Evolutionary conservation across 495 filamentous ascomycete species (phyloP).

Genomic region (Immersiella caudata): DNA sequence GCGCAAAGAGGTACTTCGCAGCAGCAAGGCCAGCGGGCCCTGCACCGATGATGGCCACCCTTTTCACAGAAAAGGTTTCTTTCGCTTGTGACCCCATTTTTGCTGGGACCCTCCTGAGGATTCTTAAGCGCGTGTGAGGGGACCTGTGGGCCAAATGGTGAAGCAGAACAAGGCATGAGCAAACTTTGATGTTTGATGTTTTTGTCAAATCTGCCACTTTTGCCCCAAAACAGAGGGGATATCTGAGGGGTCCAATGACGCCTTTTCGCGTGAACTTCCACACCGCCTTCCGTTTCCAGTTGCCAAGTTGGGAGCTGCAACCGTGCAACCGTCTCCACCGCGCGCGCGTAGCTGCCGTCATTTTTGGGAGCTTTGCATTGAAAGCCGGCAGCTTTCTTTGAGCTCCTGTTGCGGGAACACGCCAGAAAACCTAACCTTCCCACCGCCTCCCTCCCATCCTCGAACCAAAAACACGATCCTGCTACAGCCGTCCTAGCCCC

Average conservation of each 20-base stretch:
- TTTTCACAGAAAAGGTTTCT: slow-evolving; percentile 46
- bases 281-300: slow-evolving; percentile 32
- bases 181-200: not conserved
- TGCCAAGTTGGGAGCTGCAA: not conserved
- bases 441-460: not conserved
- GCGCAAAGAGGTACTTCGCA: slow-evolving; percentile 75
- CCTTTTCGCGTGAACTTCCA: not conserved
- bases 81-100: slow-evolving; percentile 34
- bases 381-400: not conserved
- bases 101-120: too few relatives aligned
- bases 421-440: not conserved
- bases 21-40: slow-evolving; percentile 69
- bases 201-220: not conserved
- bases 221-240: not conserved
- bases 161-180: not conserved
- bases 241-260: not conserved
- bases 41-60: slow-evolving; percentile 69
- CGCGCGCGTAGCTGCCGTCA: slow-evolving; percentile 24
- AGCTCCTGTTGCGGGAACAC: not conserved
- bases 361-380: slow-evolving; percentile 14
- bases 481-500: not conserved
- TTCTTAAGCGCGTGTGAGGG: too few relatives aligned
- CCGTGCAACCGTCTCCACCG: slow-evolving; percentile 18
- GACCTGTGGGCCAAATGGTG: too few relatives aligned
- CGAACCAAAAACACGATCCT: not conserved